phyloP scores from a whole-genome alignment of 2,329 filamentous ascomycete genomes.

The Sarocladiaceae sp. region DNA sequence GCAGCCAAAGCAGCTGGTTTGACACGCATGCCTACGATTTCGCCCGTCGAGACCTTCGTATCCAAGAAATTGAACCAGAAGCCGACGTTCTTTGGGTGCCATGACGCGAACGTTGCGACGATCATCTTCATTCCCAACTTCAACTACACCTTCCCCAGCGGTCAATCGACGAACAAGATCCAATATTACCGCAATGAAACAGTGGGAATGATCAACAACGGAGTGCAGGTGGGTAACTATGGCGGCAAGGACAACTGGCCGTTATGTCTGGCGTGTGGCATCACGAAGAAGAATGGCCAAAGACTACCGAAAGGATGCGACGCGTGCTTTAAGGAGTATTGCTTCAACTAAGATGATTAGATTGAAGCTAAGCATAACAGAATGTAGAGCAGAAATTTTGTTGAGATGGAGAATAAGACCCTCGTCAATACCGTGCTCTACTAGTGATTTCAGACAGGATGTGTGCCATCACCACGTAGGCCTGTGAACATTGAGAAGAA shows the following conservation, averaged over 20 bases:
- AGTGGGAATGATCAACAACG: not conserved
- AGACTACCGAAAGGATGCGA: not conserved
- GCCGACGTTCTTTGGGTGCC: not conserved
- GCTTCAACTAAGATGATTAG: constrained; percentile 1
- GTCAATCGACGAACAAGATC: not conserved
- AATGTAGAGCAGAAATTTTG: too few relatives aligned
- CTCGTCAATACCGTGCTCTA: too few relatives aligned
- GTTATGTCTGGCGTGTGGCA: constrained; percentile 1
- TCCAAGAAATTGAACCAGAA: not conserved
- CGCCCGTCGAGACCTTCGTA: not conserved
- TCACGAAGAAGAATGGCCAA: not conserved
- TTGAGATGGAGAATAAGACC: too few relatives aligned
- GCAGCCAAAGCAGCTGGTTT: not conserved
- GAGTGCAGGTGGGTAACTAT: not conserved
- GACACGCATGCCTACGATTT: not conserved
- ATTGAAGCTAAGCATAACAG: not conserved
- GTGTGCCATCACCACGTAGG: too few relatives aligned
- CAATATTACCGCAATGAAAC: not conserved
- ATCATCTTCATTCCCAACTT: not conserved
- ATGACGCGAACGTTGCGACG: not conserved
- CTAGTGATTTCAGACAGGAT: too few relatives aligned
- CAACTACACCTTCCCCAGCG: not conserved
- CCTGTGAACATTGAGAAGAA: too few relatives aligned
- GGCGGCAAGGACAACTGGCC: constrained; percentile 4
- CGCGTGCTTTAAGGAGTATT: not conserved